A percentile compares a stretch with the other conserved stretches of the same genome.
Conservation (phyloP, 1,139 yeast genomes). For the Yamadazyma membranifaciens region DNA sequence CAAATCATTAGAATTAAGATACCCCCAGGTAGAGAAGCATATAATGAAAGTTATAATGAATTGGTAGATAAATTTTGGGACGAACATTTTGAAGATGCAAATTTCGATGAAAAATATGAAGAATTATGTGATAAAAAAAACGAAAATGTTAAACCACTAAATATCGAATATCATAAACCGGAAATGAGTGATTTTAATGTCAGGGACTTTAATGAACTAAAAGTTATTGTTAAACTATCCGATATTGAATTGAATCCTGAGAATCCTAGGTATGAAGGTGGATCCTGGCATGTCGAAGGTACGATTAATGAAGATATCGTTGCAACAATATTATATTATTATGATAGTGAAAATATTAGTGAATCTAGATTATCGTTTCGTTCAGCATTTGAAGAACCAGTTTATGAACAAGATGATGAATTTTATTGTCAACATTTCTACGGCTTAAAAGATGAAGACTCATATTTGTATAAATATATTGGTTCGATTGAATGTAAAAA, state of each 20-base stretch:
- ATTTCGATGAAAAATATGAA: conserved; percentile 2
- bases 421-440: conserved; percentile 23
- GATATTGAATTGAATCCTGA: conserved; percentile 45
- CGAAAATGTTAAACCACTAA: conserved; percentile 4
- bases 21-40: conserved; percentile 19
- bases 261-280: conserved; percentile 38
- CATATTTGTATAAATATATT: conserved; percentile 16
- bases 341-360: conserved; percentile 40
- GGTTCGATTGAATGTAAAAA: conserved; percentile 28
- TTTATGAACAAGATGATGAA: conserved; percentile 35
- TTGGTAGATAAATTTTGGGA: not conserved
- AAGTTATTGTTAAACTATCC: conserved; percentile 42
- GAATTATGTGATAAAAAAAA: conserved; percentile 11
- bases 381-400: conserved; percentile 30
- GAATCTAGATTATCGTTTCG: conserved; percentile 36
- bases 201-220: conserved; percentile 21
- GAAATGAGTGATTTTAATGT: conserved; percentile 19
- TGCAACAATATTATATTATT: conserved; percentile 42
- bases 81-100: not conserved
- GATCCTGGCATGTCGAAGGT: conserved; percentile 49
- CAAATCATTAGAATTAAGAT: conserved; percentile 16
- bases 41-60: conserved; percentile 5
- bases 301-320: conserved; percentile 42
- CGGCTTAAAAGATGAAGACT: conserved; percentile 30
- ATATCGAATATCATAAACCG: conserved; percentile 11